These are phyloP conservation scores for Phragmites australis DNA, from an alignment of 176 grass and related monocot genomes.

Conservation along the genomic window DNA sequence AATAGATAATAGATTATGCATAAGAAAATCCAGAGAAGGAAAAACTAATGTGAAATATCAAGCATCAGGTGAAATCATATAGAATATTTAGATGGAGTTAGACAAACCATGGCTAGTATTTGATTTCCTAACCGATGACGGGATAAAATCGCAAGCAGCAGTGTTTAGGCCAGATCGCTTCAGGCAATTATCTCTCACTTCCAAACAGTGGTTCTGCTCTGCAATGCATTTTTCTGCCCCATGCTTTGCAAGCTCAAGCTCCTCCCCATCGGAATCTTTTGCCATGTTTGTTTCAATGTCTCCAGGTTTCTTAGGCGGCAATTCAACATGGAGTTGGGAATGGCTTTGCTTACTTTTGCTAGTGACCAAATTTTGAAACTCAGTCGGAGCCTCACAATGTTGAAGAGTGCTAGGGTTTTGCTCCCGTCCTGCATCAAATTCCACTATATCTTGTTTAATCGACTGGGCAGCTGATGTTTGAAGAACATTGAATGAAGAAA, in stretches of 20 bases:
- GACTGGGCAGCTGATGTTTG: background rate
- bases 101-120: constrained; percentile 27
- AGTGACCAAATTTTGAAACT: constrained; percentile 16
- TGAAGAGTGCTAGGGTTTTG: background rate
- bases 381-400: background rate
- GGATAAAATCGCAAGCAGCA: constrained; percentile 48
- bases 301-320: constrained; percentile 26
- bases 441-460: constrained; percentile 25
- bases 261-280: constrained; percentile 30
- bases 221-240: background rate
- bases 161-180: constrained; percentile 43
- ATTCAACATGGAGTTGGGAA: constrained; percentile 18
- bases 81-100: constrained; percentile 25
- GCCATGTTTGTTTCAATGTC: constrained; percentile 5
- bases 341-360: constrained; percentile 26
- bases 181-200: constrained; percentile 23
- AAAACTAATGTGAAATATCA: background rate
- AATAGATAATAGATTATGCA: background rate
- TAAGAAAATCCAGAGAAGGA: background rate
- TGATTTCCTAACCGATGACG: constrained; percentile 40
- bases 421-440: constrained; percentile 1
- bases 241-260: constrained; percentile 13
- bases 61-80: background rate
- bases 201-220: constrained; percentile 25
- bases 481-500: constrained; percentile 39